These are phyloP conservation scores for Phragmites australis DNA, from an alignment of 176 grass and related monocot species.

Conservation along the genomic window DNA sequence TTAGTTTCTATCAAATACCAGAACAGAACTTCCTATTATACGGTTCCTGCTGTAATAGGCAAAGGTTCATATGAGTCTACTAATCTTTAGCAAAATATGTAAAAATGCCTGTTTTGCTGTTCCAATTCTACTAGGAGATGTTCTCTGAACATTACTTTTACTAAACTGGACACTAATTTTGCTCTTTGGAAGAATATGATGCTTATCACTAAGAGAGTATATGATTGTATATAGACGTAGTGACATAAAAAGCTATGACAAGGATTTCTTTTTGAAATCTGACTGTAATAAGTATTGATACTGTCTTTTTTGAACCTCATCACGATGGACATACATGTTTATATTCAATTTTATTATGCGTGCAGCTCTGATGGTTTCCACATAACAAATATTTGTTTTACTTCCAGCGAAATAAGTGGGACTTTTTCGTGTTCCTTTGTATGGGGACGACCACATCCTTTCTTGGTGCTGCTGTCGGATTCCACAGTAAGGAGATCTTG, in stretches of 20 bases:
- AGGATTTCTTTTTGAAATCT: conserved; percentile 19
- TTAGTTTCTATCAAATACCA: background rate
- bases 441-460: conserved; percentile 70
- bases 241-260: background rate
- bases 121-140: conserved; percentile 7
- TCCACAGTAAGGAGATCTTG: conserved; percentile 67
- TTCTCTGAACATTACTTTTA: conserved; percentile 22
- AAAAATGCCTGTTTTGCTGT: background rate
- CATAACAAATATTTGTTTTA: conserved; percentile 14
- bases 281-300: conserved; percentile 19
- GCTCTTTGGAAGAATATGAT: background rate
- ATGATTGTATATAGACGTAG: background rate
- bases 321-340: background rate
- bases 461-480: conserved; percentile 60
- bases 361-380: conserved; percentile 7
- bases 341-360: conserved; percentile 15
- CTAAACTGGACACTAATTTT: background rate
- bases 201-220: background rate
- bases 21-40: background rate
- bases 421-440: conserved; percentile 91
- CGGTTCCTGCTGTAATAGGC: background rate
- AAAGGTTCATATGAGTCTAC: background rate
- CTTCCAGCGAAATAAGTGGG: conserved; percentile 88
- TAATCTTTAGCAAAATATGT: background rate
- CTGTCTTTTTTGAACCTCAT: background rate